phyloP scores from a whole-genome alignment of 495 filamentous ascomycete species.

The Evansstolkia leycettana region DNA sequence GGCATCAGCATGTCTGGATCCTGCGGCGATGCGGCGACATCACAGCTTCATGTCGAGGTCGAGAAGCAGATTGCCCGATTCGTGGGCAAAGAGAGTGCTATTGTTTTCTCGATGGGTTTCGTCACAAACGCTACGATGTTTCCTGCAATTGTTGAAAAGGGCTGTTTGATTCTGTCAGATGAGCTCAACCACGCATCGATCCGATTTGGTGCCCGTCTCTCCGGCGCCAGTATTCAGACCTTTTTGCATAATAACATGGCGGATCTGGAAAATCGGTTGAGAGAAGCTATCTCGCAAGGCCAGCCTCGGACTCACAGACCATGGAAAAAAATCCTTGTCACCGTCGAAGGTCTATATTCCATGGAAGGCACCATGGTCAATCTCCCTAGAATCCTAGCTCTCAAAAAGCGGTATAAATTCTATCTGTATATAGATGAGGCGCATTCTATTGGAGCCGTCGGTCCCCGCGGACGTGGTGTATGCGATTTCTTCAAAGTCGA shows the following conservation, averaged over 20 bases:
- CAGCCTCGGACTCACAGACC: constrained; percentile 83
- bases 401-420: constrained; percentile 86
- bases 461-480: constrained; percentile 67
- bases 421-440: constrained; percentile 82
- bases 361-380: constrained; percentile 95
- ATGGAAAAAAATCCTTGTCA: constrained; percentile 89
- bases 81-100: constrained; percentile 71
- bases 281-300: constrained; percentile 75
- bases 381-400: constrained; percentile 59
- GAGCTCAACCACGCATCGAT: constrained; percentile 90
- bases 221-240: constrained; percentile 72
- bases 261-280: constrained; percentile 62
- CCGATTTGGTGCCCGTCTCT: constrained; percentile 73
- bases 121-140: constrained; percentile 77
- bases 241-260: constrained; percentile 85
- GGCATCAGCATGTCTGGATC: constrained; percentile 61
- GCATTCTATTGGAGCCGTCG: constrained; percentile 83
- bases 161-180: constrained; percentile 77
- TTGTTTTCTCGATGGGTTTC: constrained; percentile 91
- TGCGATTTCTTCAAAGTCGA: constrained; percentile 85
- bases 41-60: constrained; percentile 65
- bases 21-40: constrained; percentile 60
- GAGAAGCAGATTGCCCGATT: constrained; percentile 74
- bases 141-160: constrained; percentile 70
- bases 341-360: constrained; percentile 81